phyloP scores from a whole-genome alignment of 192 early-diverging fungal genomes.

The Podila verticillata region DNA sequence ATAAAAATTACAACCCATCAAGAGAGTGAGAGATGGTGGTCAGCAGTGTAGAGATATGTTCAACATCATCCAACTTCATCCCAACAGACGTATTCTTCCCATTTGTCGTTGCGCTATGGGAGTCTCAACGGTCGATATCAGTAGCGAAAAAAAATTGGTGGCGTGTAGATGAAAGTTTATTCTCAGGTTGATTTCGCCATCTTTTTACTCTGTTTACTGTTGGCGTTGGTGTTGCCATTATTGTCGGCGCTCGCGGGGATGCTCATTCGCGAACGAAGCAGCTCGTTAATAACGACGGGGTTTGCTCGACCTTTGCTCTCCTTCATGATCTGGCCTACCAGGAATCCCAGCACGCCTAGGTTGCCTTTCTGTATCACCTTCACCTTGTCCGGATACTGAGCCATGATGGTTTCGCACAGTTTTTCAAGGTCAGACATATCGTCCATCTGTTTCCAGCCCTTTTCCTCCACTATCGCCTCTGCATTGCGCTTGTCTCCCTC shows the following conservation, averaged over 20 bases:
- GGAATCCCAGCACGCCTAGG: slow-evolving; percentile 75
- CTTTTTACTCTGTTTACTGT: not conserved
- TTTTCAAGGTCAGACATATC: slow-evolving; percentile 51
- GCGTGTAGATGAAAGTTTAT: too few relatives aligned
- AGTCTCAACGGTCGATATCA: too few relatives aligned
- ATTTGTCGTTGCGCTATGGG: too few relatives aligned
- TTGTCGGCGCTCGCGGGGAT: not conserved
- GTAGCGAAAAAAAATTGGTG: too few relatives aligned
- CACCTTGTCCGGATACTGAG: slow-evolving; percentile 59
- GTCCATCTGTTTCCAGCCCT: slow-evolving; percentile 67
- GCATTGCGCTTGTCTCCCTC: slow-evolving; percentile 64
- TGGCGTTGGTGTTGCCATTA: not conserved
- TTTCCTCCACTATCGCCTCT: slow-evolving; percentile 65
- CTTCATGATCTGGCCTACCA: slow-evolving; percentile 87
- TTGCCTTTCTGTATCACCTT: slow-evolving; percentile 71
- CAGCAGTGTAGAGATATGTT: too few relatives aligned
- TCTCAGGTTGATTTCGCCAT: not conserved
- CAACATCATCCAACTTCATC: too few relatives aligned
- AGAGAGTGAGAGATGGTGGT: too few relatives aligned
- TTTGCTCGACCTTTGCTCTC: slow-evolving; percentile 82
- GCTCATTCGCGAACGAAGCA: slow-evolving; percentile 59
- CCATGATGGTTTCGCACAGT: slow-evolving; percentile 57
- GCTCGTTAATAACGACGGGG: slow-evolving; percentile 71
- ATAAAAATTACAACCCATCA: too few relatives aligned
- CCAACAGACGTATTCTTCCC: too few relatives aligned